Conservation (phyloP, 495 filamentous ascomycete genomes). For the Tuber melanosporum region DNA sequence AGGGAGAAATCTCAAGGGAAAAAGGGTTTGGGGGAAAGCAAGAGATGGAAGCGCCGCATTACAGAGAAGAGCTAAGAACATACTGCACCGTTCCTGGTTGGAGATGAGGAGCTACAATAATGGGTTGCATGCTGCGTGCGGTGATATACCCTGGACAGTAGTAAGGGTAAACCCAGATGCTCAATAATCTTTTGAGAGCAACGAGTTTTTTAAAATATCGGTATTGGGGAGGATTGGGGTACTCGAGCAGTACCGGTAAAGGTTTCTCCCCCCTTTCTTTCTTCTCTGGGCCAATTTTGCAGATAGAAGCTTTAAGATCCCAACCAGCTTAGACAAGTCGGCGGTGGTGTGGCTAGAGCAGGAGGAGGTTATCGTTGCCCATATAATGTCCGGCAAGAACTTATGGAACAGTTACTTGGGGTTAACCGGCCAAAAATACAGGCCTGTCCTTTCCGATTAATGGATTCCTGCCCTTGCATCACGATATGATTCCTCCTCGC, state of each 20-base stretch:
- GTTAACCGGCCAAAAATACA: no score
- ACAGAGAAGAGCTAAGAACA: neutral
- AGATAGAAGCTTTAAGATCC: neutral
- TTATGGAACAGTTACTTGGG: no score
- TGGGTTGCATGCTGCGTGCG: neutral
- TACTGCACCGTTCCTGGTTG: neutral
- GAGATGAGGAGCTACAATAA: neutral
- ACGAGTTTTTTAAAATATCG: neutral
- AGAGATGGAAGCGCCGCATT: neutral
- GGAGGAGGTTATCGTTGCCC: neutral
- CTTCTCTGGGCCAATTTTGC: neutral
- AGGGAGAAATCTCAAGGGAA: neutral
- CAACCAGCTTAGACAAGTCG: neutral
- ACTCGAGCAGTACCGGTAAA: neutral
- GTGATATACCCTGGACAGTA: neutral
- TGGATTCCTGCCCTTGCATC: neutral
- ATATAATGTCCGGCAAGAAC: no score
- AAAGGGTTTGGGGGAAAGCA: neutral
- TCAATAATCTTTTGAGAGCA: neutral
- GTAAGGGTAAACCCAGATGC: neutral
- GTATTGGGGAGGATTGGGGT: no score
- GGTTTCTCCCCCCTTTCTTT: neutral
- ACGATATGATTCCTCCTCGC: no score
- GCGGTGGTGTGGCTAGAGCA: neutral
- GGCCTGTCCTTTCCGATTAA: no score